These are phyloP conservation scores for Claviceps africana DNA, from an alignment of 2,329 filamentous ascomycete species.

Conservation along the genomic window DNA sequence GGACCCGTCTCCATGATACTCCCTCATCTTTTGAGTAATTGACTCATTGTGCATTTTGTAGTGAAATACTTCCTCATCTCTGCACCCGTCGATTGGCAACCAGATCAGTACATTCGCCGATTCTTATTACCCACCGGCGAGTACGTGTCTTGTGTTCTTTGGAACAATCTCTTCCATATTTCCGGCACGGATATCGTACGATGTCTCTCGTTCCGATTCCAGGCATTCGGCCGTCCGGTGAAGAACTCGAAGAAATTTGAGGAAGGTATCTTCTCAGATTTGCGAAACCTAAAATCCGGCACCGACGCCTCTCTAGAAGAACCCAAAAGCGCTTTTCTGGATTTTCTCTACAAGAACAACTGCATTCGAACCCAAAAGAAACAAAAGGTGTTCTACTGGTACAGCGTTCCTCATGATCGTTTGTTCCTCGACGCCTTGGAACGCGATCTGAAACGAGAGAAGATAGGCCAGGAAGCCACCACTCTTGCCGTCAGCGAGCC, in stretches of 20 bases:
- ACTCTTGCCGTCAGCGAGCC: constrained; percentile 95
- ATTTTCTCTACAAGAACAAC: constrained; percentile 99
- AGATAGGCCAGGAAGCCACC: constrained; percentile 97
- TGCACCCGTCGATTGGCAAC: constrained; percentile 92
- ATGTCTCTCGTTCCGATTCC: constrained; percentile 95
- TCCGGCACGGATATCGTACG: constrained; percentile 97
- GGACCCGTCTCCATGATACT: not conserved
- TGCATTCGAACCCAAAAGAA: constrained; percentile 99
- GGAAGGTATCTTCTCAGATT: constrained; percentile 96
- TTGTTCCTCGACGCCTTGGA: constrained; percentile 95
- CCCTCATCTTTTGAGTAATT: not conserved
- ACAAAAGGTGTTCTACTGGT: constrained; percentile 99
- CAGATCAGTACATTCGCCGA: constrained; percentile 89
- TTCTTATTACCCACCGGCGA: constrained; percentile 94
- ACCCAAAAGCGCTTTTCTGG: constrained; percentile 94
- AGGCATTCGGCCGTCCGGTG: constrained; percentile 93
- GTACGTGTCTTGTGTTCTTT: constrained; percentile 96
- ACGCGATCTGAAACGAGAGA: constrained; percentile 94
- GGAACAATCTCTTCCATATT: constrained; percentile 99
- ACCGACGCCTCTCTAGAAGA: constrained; percentile 97
- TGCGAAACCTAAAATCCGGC: constrained; percentile 95
- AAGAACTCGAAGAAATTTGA: constrained; percentile 99
- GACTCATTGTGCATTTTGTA: constrained; percentile 21
- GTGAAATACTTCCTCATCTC: constrained; percentile 99
- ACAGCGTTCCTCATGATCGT: constrained; percentile 94